Base-by-base conservation (phyloP, 2,329 filamentous ascomycete species). In the Diaporthe ilicicola region DNA sequence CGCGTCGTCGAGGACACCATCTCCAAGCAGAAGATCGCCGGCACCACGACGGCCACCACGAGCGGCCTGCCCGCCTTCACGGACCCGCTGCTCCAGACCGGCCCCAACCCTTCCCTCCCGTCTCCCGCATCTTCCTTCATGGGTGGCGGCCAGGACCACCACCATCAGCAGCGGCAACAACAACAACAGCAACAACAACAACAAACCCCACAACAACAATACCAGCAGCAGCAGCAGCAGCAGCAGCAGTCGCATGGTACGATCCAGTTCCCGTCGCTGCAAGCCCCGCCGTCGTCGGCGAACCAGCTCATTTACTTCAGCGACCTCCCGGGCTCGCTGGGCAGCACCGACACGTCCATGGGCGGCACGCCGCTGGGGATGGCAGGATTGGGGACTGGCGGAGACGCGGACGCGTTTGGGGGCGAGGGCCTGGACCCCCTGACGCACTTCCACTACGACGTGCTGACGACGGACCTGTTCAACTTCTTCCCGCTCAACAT, bases 381-480 rank as follows among this genome's bases (percentile, higher is more conserved):
- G 48, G 44, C 48, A 3, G 69, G 53, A 3, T 17, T 68, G 22
- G 42, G 56, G 2, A 44, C n/a, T 1, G 70, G 68, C 5, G 13
- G 56, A 1, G 29, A 37, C 2, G 34, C 55, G 22, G 42, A 64
- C 34, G 51, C 56, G 22, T 61, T 32, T 13, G 65, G 56, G 1
- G 42, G 64, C 27, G 71, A 70, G n/a, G 69, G 62, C 24, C 53
- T 73, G 1, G 71, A 73, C 19, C 71, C 69, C n/a, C 56, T 73
- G 34, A 42, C 65, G 37, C 32, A 68, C 27, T 73, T 71, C 56
- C 69, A 73, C 53, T 73, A 76, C 67, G 77, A 78, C 29, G 75
- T 78, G 2, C 51, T 78, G 27, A 78, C 77, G 3, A 78, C 77
- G 9, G 77, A 78, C 39, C 42, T 78, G 46, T 76, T 75, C 66